phyloP scores from a whole-genome alignment of 306 rosid genomes.

The Dalbergia oliveri region DNA sequence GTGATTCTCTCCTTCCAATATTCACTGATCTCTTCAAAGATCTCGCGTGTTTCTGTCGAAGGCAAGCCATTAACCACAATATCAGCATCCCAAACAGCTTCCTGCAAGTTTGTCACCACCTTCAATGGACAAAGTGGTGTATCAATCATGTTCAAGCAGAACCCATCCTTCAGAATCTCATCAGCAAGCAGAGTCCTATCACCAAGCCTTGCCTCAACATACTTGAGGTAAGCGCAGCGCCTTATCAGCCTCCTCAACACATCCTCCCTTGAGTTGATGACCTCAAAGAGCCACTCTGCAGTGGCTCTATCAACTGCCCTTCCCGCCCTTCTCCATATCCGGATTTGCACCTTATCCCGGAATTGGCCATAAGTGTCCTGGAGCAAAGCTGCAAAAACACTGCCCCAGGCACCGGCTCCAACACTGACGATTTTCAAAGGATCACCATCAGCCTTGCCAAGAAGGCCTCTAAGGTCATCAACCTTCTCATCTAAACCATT shows the following conservation, averaged over 20 bases:
- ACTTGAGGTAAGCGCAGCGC: slow-evolving; percentile 72
- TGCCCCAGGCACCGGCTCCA: slow-evolving; percentile 88
- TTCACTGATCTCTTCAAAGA: slow-evolving; percentile 71
- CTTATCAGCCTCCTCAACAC: slow-evolving; percentile 76
- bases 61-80: slow-evolving; percentile 77
- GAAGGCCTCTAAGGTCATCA: slow-evolving; percentile 62
- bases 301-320: slow-evolving; percentile 62
- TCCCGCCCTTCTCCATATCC: slow-evolving; percentile 79
- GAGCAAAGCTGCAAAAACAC: slow-evolving; percentile 70
- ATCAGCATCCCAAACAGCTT: slow-evolving; percentile 87
- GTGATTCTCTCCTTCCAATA: slow-evolving; percentile 80
- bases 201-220: slow-evolving; percentile 80
- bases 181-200: slow-evolving; percentile 73
- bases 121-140: slow-evolving; percentile 80
- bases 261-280: slow-evolving; percentile 77
- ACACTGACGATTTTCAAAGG: slow-evolving; percentile 73
- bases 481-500: slow-evolving; percentile 69
- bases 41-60: slow-evolving; percentile 73
- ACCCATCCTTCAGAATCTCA: slow-evolving; percentile 79
- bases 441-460: slow-evolving; percentile 62
- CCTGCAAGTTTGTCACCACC: slow-evolving; percentile 80
- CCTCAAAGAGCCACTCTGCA: slow-evolving; percentile 74
- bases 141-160: slow-evolving; percentile 77
- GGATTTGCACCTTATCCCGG: slow-evolving; percentile 66
- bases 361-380: slow-evolving; percentile 73